These are phyloP conservation scores for Nicotiana undulata DNA, from an alignment of 257 asterid species.

Conservation along the genomic window DNA sequence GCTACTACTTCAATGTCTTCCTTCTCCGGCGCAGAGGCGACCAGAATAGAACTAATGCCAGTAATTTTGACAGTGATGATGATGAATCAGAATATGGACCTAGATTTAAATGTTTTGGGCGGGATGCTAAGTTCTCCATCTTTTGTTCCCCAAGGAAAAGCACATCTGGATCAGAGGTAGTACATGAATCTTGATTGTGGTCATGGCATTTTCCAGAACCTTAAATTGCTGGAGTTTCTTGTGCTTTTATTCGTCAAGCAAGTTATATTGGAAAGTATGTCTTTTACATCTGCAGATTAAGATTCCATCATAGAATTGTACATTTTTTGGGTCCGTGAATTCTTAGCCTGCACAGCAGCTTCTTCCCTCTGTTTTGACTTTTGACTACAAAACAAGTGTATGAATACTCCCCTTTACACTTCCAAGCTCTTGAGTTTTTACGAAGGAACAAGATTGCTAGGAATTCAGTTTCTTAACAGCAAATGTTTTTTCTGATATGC, in stretches of 20 bases:
- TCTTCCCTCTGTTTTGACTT: background rate
- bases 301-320: background rate
- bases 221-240: constrained; percentile 33
- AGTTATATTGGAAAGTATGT: background rate
- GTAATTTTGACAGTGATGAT: constrained; percentile 62
- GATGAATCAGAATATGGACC: constrained; percentile 27
- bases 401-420: background rate
- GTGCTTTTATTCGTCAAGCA: constrained; percentile 6
- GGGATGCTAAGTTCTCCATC: constrained; percentile 38
- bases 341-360: background rate
- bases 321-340: background rate
- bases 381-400: background rate
- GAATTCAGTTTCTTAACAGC: background rate
- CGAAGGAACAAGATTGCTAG: background rate
- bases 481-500: background rate
- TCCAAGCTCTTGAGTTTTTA: background rate
- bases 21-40: constrained; percentile 42
- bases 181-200: background rate
- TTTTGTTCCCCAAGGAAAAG: constrained; percentile 63
- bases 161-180: constrained; percentile 22
- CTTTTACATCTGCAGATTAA: background rate
- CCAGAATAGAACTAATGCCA: constrained; percentile 54
- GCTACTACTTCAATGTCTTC: constrained; percentile 31
- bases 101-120: constrained; percentile 30
- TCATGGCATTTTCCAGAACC: background rate